These are phyloP conservation scores for Colletotrichum australisinense DNA, from an alignment of 2,329 filamentous ascomycete genomes.

Conservation along the genomic window DNA sequence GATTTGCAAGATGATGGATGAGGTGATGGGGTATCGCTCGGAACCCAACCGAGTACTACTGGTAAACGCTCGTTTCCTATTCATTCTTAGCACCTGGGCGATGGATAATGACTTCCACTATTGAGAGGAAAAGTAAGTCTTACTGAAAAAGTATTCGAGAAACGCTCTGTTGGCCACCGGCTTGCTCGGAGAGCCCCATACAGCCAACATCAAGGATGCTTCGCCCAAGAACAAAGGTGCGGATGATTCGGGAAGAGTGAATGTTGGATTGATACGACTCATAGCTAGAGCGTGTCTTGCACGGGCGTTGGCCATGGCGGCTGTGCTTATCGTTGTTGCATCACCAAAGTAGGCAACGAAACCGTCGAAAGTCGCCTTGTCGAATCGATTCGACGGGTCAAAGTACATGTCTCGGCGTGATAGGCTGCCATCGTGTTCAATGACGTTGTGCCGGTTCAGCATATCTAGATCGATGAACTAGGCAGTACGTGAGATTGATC, in stretches of 20 bases:
- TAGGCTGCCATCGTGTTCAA: slow-evolving; percentile 62
- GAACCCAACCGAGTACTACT: slow-evolving; percentile 21
- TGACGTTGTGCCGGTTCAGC: slow-evolving; percentile 57
- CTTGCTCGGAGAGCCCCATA: slow-evolving; percentile 55
- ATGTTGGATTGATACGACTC: slow-evolving; percentile 59
- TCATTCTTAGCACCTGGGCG: accelerated
- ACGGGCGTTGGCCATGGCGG: slow-evolving; percentile 53
- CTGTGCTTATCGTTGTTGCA: slow-evolving; percentile 47
- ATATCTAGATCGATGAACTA: slow-evolving; percentile 44
- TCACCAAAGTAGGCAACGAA: slow-evolving; percentile 57
- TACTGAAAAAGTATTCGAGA: slow-evolving; percentile 60
- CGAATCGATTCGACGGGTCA: slow-evolving; percentile 63
- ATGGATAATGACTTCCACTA: too few relatives aligned
- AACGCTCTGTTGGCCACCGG: slow-evolving; percentile 51
- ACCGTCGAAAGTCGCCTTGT: slow-evolving; percentile 60
- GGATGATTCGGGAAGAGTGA: slow-evolving; percentile 53
- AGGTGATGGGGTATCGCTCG: slow-evolving; percentile 1
- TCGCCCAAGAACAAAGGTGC: slow-evolving; percentile 62
- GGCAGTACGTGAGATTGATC: background rate
- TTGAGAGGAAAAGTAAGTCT: slow-evolving; percentile 26
- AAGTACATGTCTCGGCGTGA: slow-evolving; percentile 61
- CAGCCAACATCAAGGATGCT: slow-evolving; percentile 59
- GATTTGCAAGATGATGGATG: background rate
- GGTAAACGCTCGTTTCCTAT: slow-evolving; percentile 30
- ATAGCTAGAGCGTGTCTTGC: slow-evolving; percentile 55